A percentile compares a stretch with the other conserved stretches of the same genome.
phyloP scores from a whole-genome alignment of 768 basidiomycete genomes.

The Cantharellus anzutake region DNA sequence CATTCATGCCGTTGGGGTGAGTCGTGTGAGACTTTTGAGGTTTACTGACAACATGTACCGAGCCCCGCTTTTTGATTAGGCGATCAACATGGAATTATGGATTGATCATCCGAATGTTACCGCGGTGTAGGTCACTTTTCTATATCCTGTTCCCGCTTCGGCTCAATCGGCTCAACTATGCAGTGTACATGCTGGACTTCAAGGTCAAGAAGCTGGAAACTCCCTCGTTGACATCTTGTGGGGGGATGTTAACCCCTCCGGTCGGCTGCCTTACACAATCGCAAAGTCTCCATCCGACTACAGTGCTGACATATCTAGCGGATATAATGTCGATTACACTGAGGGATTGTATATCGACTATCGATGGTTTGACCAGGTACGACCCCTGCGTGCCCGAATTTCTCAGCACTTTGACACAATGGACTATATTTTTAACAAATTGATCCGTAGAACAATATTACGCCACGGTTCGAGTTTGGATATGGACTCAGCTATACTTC shows the following conservation, averaged over 20 bases:
- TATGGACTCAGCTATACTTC: conserved; percentile 39
- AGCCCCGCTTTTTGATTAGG: conserved; percentile 11
- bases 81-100: conserved; percentile 50
- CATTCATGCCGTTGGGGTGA: conserved; percentile 49
- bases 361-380: conserved; percentile 31
- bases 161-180: conserved; percentile 11
- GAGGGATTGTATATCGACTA: conserved; percentile 46
- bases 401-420: background rate
- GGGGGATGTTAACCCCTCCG: conserved; percentile 54
- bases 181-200: conserved; percentile 33
- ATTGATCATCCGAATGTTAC: conserved; percentile 48
- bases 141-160: conserved; percentile 10
- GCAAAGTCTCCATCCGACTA: conserved; percentile 20
- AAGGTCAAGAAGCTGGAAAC: conserved; percentile 57
- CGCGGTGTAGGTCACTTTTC: conserved; percentile 30
- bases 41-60: background rate
- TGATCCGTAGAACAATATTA: conserved; percentile 17
- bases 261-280: conserved; percentile 23
- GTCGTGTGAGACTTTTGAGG: background rate
- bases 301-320: conserved; percentile 12
- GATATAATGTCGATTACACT: conserved; percentile 47
- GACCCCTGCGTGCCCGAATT: conserved; percentile 6
- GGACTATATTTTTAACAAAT: background rate
- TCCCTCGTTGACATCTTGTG: conserved; percentile 55
- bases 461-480: conserved; percentile 30